phyloP scores from a whole-genome alignment of 164 flowering plant species.

The Euptelea pleiosperma region DNA sequence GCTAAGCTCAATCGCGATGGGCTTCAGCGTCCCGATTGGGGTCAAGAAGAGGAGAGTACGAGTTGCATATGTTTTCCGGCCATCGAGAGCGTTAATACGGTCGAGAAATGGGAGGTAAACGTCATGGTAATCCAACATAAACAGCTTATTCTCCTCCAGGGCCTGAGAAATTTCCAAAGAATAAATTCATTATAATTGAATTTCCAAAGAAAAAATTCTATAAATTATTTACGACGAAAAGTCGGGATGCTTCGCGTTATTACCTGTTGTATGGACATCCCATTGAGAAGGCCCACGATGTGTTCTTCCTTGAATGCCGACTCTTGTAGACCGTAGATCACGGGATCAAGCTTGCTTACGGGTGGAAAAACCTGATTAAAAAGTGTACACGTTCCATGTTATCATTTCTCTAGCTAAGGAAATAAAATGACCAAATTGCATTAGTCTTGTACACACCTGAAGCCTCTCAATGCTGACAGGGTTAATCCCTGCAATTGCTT shows the following conservation, averaged over 20 bases:
- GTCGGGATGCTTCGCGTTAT: background rate
- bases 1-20: conserved; percentile 94
- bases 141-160: conserved; percentile 66
- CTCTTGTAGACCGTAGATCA: conserved; percentile 61
- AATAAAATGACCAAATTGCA: background rate
- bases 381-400: too few species aligned
- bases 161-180: conserved; percentile 44
- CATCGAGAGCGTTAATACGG: conserved; percentile 69
- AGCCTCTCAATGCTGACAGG: conserved; percentile 79
- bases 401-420: background rate
- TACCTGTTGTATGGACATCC: conserved; percentile 86
- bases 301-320: conserved; percentile 88
- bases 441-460: conserved; percentile 12
- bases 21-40: conserved; percentile 63
- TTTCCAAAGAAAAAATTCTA: too few species aligned
- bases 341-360: conserved; percentile 80
- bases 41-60: conserved; percentile 75
- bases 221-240: too few species aligned
- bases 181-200: too few species aligned
- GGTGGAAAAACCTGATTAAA: conserved; percentile 56
- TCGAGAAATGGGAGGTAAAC: conserved; percentile 74
- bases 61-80: conserved; percentile 83
- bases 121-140: conserved; percentile 78
- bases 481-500: conserved; percentile 81
- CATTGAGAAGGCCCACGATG: conserved; percentile 58